Percentiles rank a stretch among this genome's conserved stretches.
Evolutionary conservation across 2,329 filamentous ascomycete genomes (phyloP).

Genomic region (Chaetomium globosum): DNA sequence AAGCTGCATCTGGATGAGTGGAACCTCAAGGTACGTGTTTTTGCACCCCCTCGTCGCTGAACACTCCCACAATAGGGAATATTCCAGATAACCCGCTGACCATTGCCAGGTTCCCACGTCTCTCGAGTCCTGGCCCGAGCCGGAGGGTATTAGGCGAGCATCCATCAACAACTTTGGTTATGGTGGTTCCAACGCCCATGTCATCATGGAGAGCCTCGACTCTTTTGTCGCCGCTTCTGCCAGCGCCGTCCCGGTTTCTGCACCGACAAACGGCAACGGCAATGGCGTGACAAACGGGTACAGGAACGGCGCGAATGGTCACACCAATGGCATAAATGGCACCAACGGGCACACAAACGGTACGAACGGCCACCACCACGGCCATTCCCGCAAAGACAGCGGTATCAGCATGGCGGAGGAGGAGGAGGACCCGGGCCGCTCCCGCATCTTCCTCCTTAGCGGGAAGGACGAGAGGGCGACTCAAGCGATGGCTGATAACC

Average conservation of each 20-base stretch:
- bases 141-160: constrained; percentile 36
- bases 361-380: constrained; percentile 5
- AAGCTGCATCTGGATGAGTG: constrained; percentile 38
- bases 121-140: constrained; percentile 36
- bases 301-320: constrained; percentile 11
- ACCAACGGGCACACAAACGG: constrained; percentile 13
- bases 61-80: not conserved
- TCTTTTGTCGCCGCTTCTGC: constrained; percentile 24
- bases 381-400: constrained; percentile 20
- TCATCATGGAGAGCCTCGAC: constrained; percentile 37
- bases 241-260: not conserved
- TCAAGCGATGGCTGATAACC: constrained; percentile 34
- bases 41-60: not conserved
- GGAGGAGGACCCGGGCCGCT: constrained; percentile 1
- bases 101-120: constrained; percentile 30
- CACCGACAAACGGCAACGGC: constrained; percentile 8
- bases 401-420: not conserved
- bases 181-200: constrained; percentile 44
- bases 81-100: not conserved
- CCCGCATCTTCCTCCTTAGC: constrained; percentile 34
- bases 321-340: constrained; percentile 13
- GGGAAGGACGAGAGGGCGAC: constrained; percentile 36
- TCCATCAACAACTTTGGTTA: constrained; percentile 44
- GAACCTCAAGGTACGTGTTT: constrained; percentile 38
- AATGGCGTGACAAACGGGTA: constrained; percentile 18